A percentile compares a stretch with the other conserved stretches of the same genome.
Conservation (phyloP, 768 basidiomycete species). For the Leccinum sublutescens region DNA sequence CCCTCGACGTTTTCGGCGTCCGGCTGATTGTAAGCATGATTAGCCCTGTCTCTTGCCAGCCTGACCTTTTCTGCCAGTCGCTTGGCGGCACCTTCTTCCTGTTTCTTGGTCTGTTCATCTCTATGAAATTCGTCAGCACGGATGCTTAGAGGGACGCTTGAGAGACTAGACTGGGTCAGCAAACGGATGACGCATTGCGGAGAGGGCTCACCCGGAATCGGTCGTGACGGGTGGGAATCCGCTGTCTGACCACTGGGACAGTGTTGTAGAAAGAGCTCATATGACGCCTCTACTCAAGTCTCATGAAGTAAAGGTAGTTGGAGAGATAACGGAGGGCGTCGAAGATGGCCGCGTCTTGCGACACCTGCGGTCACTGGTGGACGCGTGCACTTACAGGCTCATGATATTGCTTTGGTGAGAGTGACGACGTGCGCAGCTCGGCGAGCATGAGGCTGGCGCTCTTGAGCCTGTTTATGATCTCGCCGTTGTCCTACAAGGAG, state of each 20-base stretch:
- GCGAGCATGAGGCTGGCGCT: conserved; percentile 97
- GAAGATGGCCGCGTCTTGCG: conserved; percentile 94
- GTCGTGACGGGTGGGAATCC: conserved; percentile 76
- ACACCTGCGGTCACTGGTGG: background rate
- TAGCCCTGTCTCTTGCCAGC: too few relatives aligned
- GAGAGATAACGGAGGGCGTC: conserved; percentile 94
- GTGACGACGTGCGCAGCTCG: conserved; percentile 87
- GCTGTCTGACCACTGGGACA: conserved; percentile 97
- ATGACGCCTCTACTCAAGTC: too few relatives aligned
- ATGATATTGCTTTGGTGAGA: conserved; percentile 97
- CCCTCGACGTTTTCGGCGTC: too few relatives aligned
- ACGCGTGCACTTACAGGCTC: conserved; percentile 76
- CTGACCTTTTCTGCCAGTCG: too few relatives aligned
- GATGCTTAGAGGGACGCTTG: conserved; percentile 89
- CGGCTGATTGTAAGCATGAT: too few relatives aligned
- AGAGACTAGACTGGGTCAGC: conserved; percentile 51
- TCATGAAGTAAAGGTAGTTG: conserved; percentile 79
- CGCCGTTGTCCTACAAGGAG: conserved; percentile 74
- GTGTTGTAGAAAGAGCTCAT: conserved; percentile 89
- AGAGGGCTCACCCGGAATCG: conserved; percentile 66
- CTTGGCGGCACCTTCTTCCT: too few relatives aligned
- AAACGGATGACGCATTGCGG: background rate
- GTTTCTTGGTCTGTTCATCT: conserved; percentile 76
- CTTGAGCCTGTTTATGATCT: conserved; percentile 98
- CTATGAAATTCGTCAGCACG: conserved; percentile 97